A percentile compares a stretch with the other conserved stretches of the same genome.
These are phyloP conservation scores for Cubamyces lactineus DNA, from an alignment of 768 basidiomycete genomes.

Conservation along the genomic window DNA sequence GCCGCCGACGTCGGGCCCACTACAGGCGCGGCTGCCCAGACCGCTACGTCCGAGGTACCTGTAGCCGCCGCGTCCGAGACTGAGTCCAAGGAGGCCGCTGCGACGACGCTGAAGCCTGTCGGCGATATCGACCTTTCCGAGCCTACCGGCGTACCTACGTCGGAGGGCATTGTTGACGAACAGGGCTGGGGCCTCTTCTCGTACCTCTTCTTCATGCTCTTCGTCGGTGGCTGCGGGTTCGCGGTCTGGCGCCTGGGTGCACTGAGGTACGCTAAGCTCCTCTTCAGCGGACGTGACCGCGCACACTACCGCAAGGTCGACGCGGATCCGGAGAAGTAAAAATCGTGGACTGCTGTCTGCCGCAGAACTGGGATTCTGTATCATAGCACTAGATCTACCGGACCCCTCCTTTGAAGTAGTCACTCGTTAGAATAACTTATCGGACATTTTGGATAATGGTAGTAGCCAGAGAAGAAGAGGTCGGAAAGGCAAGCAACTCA, in stretches of 20 bases:
- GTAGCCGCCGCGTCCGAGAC: conserved; percentile 17
- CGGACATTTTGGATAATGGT: too few species aligned
- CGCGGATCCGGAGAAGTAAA: conserved; percentile 21
- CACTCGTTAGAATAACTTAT: neutral
- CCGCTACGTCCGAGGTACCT: conserved; percentile 8
- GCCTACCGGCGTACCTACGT: conserved; percentile 16
- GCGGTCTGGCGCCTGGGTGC: conserved; percentile 56
- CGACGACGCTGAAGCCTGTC: conserved; percentile 26
- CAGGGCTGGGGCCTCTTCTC: conserved; percentile 30
- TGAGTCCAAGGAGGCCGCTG: conserved; percentile 20
- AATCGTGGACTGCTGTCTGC: neutral
- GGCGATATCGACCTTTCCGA: conserved; percentile 25
- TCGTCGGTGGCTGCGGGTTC: conserved; percentile 48
- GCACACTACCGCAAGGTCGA: conserved; percentile 26
- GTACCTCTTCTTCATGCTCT: conserved; percentile 34
- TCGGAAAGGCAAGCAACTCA: neutral
- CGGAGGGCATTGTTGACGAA: conserved; percentile 15
- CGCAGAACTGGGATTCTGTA: neutral
- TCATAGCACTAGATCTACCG: neutral
- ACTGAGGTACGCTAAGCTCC: conserved; percentile 45
- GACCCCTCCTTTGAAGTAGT: neutral
- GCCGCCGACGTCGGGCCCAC: neutral
- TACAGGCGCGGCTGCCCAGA: conserved; percentile 5
- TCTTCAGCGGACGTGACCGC: conserved; percentile 38
- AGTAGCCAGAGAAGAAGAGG: neutral